A percentile compares a stretch with the other conserved stretches of the same genome.
Evolutionary conservation across 1,139 yeast genomes (phyloP).

Genomic region (Saccharomycopsis phalli): DNA sequence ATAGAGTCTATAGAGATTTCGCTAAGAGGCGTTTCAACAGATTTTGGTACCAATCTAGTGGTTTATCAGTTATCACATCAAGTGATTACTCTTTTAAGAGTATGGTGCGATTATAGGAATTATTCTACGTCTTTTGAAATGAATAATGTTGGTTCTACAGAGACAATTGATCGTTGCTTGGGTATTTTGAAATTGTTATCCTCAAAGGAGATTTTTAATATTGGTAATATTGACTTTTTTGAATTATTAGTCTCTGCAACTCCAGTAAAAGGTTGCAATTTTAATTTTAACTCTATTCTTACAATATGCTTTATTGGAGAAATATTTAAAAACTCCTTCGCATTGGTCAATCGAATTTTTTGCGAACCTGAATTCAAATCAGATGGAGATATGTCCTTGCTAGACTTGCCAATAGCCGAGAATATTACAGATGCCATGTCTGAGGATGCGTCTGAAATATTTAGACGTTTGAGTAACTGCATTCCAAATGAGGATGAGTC

Average conservation of each 20-base stretch:
- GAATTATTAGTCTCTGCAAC: conserved; percentile 40
- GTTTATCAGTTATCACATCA: conserved; percentile 55
- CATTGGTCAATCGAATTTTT: conserved; percentile 17
- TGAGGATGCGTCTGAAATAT: conserved; percentile 7
- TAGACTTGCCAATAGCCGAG: conserved; percentile 13
- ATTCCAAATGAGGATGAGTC: conserved; percentile 23
- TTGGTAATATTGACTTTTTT: conserved; percentile 42
- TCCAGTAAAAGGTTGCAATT: conserved; percentile 29
- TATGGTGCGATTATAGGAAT: conserved; percentile 38
- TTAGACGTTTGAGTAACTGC: conserved; percentile 21
- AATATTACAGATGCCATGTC: conserved; percentile 12
- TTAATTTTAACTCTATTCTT: conserved; percentile 34
- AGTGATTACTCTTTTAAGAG: conserved; percentile 47
- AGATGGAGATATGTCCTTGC: neutral
- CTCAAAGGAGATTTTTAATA: conserved; percentile 23
- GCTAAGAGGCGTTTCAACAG: conserved; percentile 45
- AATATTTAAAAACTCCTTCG: conserved; percentile 23
- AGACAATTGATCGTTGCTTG: conserved; percentile 24
- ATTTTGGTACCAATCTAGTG: conserved; percentile 30
- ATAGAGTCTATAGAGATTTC: conserved; percentile 60
- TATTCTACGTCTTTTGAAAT: conserved; percentile 20
- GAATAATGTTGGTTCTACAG: neutral
- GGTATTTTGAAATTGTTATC: conserved; percentile 33
- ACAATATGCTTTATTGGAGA: conserved; percentile 32
- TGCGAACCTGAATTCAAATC: neutral